These are phyloP conservation scores for Batkoa obscura DNA, from an alignment of 371 early-diverging fungal genomes.

Conservation along the genomic window DNA sequence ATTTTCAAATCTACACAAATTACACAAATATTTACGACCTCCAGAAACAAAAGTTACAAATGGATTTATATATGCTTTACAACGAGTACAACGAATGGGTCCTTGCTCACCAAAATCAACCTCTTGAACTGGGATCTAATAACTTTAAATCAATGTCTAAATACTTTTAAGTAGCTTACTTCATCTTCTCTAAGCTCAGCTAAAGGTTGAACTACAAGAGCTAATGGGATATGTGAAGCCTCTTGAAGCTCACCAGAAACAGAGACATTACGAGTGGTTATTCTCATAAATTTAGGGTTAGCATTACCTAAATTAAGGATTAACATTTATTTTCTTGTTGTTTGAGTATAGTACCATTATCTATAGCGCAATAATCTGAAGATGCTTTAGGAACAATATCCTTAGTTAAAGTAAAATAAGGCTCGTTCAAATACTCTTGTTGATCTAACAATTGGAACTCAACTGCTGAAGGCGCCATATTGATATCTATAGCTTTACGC, in stretches of 20 bases:
- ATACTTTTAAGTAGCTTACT: slow-evolving; percentile 14
- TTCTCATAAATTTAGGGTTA: slow-evolving; percentile 81
- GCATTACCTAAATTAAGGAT: slow-evolving; percentile 42
- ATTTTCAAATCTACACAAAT: slow-evolving; percentile 76
- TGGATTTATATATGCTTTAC: slow-evolving; percentile 88
- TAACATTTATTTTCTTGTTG: neutral
- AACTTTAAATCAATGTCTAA: slow-evolving; percentile 3
- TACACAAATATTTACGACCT: slow-evolving; percentile 79
- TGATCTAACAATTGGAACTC: slow-evolving; percentile 64
- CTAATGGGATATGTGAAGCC: slow-evolving; percentile 63
- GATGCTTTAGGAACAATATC: slow-evolving; percentile 55
- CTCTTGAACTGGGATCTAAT: slow-evolving; percentile 47
- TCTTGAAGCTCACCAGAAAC: slow-evolving; percentile 50
- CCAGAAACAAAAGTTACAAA: slow-evolving; percentile 69
- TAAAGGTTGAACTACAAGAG: slow-evolving; percentile 77
- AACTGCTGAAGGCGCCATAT: slow-evolving; percentile 83
- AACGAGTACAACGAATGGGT: slow-evolving; percentile 77
- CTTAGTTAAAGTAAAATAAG: slow-evolving; percentile 50
- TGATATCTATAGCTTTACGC: slow-evolving; percentile 67
- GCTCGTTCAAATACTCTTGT: slow-evolving; percentile 25
- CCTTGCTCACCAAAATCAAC: slow-evolving; percentile 84
- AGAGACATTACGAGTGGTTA: slow-evolving; percentile 70
- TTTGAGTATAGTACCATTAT: slow-evolving; percentile 40
- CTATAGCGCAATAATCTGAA: slow-evolving; percentile 55
- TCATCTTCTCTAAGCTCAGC: slow-evolving; percentile 58